Evolutionary conservation across 2,329 filamentous ascomycete species (phyloP).

Genomic region (Diaporthe sp.): DNA sequence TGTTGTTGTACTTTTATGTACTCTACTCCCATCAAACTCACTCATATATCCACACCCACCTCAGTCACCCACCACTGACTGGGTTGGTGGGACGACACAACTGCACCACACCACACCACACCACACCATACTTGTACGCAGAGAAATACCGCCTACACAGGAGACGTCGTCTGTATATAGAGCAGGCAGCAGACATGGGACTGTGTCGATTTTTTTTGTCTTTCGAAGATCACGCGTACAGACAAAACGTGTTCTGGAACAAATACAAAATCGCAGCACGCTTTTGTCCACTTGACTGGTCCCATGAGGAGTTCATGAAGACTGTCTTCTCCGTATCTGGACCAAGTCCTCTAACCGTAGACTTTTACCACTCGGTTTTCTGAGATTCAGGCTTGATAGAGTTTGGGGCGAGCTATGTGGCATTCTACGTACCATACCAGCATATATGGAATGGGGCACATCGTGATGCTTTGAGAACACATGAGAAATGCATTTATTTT

Average conservation of each 20-base stretch:
- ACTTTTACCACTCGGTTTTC: not conserved
- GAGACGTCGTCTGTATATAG: conserved; percentile 29
- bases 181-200: conserved; percentile 3
- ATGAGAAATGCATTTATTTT: not conserved
- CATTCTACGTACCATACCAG: no score
- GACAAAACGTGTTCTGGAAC: not conserved
- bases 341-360: not conserved
- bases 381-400: no score
- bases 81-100: conserved; percentile 3
- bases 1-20: conserved; percentile 39
- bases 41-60: not conserved
- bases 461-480: not conserved
- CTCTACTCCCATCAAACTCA: conserved; percentile 35
- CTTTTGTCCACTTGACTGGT: not conserved
- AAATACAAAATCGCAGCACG: not conserved
- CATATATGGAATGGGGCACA: not conserved
- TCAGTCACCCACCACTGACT: not conserved
- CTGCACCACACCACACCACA: conserved; percentile 15
- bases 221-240: not conserved
- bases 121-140: conserved; percentile 1
- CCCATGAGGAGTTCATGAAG: not conserved
- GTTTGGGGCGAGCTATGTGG: not conserved
- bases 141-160: conserved; percentile 12
- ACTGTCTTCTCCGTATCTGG: not conserved
- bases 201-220: conserved; percentile 2